Conservation (phyloP, 2,329 filamentous ascomycete species). For the Aspergillus texensis region DNA sequence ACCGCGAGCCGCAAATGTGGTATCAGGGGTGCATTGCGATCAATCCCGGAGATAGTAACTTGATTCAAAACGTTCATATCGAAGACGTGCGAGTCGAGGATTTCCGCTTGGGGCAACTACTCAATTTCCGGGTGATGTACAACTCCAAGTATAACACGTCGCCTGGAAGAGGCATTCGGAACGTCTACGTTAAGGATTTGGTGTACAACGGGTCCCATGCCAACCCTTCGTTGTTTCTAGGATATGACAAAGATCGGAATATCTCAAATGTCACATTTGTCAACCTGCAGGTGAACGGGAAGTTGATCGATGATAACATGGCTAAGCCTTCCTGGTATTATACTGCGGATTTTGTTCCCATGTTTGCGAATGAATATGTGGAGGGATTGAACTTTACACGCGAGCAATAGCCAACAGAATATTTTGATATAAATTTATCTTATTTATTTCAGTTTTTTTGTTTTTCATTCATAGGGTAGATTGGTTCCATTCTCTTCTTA, state of each 20-base stretch:
- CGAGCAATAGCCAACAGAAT: background rate
- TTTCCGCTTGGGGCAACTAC: conserved; percentile 29
- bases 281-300: conserved; percentile 21
- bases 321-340: conserved; percentile 31
- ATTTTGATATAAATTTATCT: too few relatives aligned
- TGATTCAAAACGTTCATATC: conserved; percentile 22
- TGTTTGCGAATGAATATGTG: conserved; percentile 28
- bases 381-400: background rate
- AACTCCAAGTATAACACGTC: conserved; percentile 39
- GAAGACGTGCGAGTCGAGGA: conserved; percentile 33
- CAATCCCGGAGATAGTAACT: conserved; percentile 38
- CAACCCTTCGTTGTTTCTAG: conserved; percentile 23
- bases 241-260: conserved; percentile 1
- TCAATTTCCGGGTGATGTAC: conserved; percentile 40
- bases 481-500: background rate
- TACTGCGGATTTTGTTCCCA: conserved; percentile 27
- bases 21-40: conserved; percentile 43
- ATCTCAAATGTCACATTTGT: conserved; percentile 11
- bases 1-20: conserved; percentile 37
- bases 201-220: conserved; percentile 11
- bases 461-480: background rate
- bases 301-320: conserved; percentile 27
- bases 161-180: conserved; percentile 34
- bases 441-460: too few relatives aligned
- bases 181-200: conserved; percentile 32